phyloP scores from a whole-genome alignment of 257 asterid genomes.

The Solanum appendiculatum region DNA sequence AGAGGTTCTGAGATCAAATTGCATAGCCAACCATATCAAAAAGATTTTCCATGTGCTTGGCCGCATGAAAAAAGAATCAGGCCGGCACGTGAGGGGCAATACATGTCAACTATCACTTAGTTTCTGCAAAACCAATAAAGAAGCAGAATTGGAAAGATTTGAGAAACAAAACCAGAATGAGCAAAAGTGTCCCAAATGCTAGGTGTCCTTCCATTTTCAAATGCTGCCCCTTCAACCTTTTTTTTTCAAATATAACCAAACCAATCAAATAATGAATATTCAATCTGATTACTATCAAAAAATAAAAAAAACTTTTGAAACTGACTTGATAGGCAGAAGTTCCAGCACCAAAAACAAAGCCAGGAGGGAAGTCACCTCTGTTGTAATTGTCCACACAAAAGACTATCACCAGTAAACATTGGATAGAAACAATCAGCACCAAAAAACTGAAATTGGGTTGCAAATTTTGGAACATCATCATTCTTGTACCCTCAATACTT shows the following conservation, averaged over 20 bases:
- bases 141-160: background rate
- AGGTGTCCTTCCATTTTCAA: conserved; percentile 38
- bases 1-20: too few species aligned
- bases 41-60: too few species aligned
- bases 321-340: conserved; percentile 32
- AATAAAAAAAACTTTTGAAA: background rate
- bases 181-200: conserved; percentile 38
- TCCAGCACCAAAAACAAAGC: conserved; percentile 46
- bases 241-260: background rate
- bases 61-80: too few species aligned
- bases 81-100: too few species aligned
- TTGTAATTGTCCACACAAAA: conserved; percentile 7
- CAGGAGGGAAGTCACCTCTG: conserved; percentile 35
- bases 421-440: background rate
- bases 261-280: background rate
- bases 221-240: conserved; percentile 33
- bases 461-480: background rate
- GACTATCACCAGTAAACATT: background rate
- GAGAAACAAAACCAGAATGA: conserved; percentile 21
- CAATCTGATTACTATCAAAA: background rate
- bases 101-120: background rate
- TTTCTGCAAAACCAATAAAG: background rate
- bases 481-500: background rate
- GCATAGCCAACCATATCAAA: too few species aligned
- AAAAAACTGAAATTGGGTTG: background rate